A percentile compares a stretch with the other conserved stretches of the same genome.
Evolutionary conservation across 2,329 filamentous ascomycete genomes (phyloP).

Genomic region (Sporothrix mexicana): DNA sequence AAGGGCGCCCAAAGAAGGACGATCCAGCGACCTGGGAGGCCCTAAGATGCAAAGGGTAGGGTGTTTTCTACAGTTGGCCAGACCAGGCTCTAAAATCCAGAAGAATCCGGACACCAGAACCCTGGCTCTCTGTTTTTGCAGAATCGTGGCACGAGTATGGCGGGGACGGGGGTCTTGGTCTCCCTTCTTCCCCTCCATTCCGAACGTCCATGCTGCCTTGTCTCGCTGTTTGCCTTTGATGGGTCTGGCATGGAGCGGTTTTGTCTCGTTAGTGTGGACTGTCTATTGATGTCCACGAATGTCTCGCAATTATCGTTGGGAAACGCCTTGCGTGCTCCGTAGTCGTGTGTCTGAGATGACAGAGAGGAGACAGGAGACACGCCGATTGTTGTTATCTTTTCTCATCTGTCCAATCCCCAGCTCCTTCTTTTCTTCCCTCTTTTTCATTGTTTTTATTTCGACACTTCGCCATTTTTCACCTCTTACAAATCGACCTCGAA

Average conservation of each 20-base stretch:
- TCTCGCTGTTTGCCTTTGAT: not conserved
- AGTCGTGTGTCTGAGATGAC: constrained; percentile 8
- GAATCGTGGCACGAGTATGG: not conserved
- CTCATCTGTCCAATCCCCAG: not conserved
- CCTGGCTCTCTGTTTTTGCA: not conserved
- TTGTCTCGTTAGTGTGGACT: not conserved
- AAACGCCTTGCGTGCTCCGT: not conserved
- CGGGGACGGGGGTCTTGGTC: constrained; percentile 1
- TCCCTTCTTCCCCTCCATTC: constrained; percentile 10
- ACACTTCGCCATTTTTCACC: not conserved
- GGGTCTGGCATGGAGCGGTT: not conserved
- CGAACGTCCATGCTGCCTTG: constrained; percentile 16
- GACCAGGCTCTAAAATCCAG: not conserved
- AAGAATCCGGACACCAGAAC: not conserved
- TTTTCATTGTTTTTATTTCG: not conserved
- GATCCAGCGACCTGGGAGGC: constrained; percentile 17
- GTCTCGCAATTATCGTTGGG: constrained; percentile 22
- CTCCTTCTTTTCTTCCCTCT: not conserved
- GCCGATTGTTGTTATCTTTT: not conserved
- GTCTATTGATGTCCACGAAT: constrained; percentile 11
- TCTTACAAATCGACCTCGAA: not conserved
- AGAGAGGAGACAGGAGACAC: not conserved
- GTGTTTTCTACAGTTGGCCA: not conserved
- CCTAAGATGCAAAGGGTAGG: constrained; percentile 7
- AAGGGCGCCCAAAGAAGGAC: not conserved